Evolutionary conservation across 2,329 filamentous ascomycete genomes (phyloP).

Genomic region (Calycina herbarum): DNA sequence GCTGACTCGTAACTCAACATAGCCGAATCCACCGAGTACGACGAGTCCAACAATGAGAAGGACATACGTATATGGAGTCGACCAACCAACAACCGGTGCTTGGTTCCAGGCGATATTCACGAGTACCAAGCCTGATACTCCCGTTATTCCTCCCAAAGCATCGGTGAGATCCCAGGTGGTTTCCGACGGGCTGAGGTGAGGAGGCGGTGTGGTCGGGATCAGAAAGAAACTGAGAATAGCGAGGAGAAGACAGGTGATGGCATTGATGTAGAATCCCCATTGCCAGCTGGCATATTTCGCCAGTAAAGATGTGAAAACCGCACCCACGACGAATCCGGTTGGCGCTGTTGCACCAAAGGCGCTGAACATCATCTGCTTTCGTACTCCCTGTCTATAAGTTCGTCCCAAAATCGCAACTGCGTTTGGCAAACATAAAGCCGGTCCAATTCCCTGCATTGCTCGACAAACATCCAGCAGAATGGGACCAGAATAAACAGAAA

Average conservation of each 20-base stretch:
- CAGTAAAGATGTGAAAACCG: conserved; percentile 43
- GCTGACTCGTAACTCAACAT: conserved; percentile 47
- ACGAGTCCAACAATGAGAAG: conserved; percentile 58
- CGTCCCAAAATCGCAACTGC: conserved; percentile 50
- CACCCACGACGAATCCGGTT: conserved; percentile 45
- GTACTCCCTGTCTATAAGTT: conserved; percentile 47
- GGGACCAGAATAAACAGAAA: conserved; percentile 18
- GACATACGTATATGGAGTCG: conserved; percentile 33
- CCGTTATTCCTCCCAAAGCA: conserved; percentile 45
- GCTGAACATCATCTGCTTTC: conserved; percentile 45
- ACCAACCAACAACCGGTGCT: conserved; percentile 28
- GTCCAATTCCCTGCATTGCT: conserved; percentile 54
- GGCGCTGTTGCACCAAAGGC: conserved; percentile 49
- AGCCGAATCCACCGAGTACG: conserved; percentile 55
- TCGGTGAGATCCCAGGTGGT: conserved; percentile 39
- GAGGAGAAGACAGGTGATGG: conserved; percentile 42
- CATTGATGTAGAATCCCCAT: conserved; percentile 50
- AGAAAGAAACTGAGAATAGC: conserved; percentile 40
- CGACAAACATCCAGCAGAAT: conserved; percentile 48
- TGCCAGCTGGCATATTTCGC: conserved; percentile 48
- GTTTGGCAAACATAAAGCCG: conserved; percentile 52
- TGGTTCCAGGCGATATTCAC: conserved; percentile 57
- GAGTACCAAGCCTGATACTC: conserved; percentile 51
- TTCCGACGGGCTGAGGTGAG: conserved; percentile 35
- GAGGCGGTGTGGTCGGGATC: conserved; percentile 40